phyloP scores from a whole-genome alignment of 148 eudicot genomes.

The Camellia granthamiana region DNA sequence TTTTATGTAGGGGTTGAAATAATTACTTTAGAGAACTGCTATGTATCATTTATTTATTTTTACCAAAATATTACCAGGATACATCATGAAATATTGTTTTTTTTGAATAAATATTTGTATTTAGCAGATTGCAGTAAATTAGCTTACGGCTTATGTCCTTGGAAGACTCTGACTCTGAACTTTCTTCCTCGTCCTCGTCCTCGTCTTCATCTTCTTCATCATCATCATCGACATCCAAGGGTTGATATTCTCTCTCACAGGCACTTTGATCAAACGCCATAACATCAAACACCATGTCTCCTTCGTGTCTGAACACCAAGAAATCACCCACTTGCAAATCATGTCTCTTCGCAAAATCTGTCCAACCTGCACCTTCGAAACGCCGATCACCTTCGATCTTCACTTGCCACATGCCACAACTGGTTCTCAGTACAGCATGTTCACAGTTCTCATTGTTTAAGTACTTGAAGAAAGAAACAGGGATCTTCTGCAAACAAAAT shows the following conservation, averaged over 20 bases:
- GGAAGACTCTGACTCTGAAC: neutral
- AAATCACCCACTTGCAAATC: constrained; percentile 9
- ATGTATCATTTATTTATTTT: no score
- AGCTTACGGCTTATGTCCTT: neutral
- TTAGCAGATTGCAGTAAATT: neutral
- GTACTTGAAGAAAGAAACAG: constrained; percentile 11
- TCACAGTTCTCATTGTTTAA: neutral
- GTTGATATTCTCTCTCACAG: neutral
- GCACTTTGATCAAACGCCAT: constrained; percentile 1
- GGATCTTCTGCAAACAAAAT: neutral
- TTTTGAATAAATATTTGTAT: no score
- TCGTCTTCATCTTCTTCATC: neutral
- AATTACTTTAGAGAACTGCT: no score
- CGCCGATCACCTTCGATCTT: neutral
- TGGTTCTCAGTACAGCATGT: constrained; percentile 5
- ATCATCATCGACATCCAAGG: neutral
- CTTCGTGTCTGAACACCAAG: constrained; percentile 8
- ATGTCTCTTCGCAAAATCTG: neutral
- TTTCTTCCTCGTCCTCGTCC: neutral
- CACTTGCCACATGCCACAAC: constrained; percentile 3
- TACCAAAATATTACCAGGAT: no score
- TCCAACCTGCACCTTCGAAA: constrained; percentile 2
- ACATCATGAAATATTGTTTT: no score
- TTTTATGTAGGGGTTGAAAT: no score
- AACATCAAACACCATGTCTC: constrained; percentile 11